phyloP scores from a whole-genome alignment of 2,329 filamentous ascomycete genomes.

The Fusarium sp. region DNA sequence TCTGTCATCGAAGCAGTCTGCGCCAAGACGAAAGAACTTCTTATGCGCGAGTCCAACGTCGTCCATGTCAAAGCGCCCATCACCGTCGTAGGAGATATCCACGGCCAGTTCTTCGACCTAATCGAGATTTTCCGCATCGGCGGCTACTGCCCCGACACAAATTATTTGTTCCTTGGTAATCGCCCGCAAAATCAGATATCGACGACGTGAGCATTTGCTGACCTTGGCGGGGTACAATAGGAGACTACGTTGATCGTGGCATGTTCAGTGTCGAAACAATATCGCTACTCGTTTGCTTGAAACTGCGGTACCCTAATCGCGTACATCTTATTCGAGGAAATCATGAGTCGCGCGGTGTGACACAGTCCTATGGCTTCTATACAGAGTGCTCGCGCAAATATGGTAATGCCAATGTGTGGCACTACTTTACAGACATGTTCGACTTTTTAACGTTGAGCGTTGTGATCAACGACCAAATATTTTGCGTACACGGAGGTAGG shows the following conservation, averaged over 20 bases:
- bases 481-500: slow-evolving; percentile 92
- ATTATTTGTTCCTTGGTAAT: slow-evolving; percentile 94
- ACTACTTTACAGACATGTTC: slow-evolving; percentile 99
- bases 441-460: slow-evolving; percentile 97
- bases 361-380: slow-evolving; percentile 99
- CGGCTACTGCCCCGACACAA: slow-evolving; percentile 96
- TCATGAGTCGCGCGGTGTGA: slow-evolving; percentile 96
- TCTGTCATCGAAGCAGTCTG: slow-evolving; percentile 99
- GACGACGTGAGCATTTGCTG: slow-evolving; percentile 8
- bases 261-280: slow-evolving; percentile 99
- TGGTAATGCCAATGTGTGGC: slow-evolving; percentile 98
- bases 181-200: not conserved
- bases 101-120: slow-evolving; percentile 98
- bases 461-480: slow-evolving; percentile 98
- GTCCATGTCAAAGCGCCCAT: slow-evolving; percentile 96
- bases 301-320: slow-evolving; percentile 94
- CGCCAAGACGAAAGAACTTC: slow-evolving; percentile 96
- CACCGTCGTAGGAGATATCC: slow-evolving; percentile 97
- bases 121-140: slow-evolving; percentile 99
- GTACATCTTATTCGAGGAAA: slow-evolving; percentile 97
- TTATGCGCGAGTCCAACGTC: slow-evolving; percentile 99
- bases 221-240: slow-evolving; percentile 55
- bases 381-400: slow-evolving; percentile 98
- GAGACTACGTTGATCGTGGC: slow-evolving; percentile 97
- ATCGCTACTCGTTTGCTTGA: slow-evolving; percentile 95